phyloP scores from a whole-genome alignment of 2,329 filamentous ascomycete species.

The Fusarium sp. region DNA sequence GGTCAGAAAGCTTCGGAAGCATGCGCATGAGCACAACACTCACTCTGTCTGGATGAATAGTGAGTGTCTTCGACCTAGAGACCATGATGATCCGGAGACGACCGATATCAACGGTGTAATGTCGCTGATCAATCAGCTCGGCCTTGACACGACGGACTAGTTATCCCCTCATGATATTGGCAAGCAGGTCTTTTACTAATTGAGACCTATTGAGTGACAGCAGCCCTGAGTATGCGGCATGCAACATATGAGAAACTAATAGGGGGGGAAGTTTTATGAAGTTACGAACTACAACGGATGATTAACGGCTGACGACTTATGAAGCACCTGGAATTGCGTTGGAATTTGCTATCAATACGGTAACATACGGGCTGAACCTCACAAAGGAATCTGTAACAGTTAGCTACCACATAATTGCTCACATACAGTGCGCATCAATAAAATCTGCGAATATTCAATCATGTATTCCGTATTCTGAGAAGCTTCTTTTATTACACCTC shows the following conservation, averaged over 20 bases:
- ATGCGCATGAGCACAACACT: conserved; percentile 41
- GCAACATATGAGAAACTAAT: not conserved
- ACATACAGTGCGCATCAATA: not conserved
- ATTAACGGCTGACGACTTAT: conserved; percentile 11
- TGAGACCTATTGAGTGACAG: not conserved
- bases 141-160: conserved; percentile 46
- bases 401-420: conserved; percentile 9
- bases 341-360: conserved; percentile 6
- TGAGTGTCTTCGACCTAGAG: conserved; percentile 50
- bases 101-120: conserved; percentile 47
- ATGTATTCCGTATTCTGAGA: not conserved
- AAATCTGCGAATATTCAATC: not conserved
- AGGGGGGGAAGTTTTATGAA: not conserved
- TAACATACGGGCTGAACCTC: not conserved
- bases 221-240: not conserved
- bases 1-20: conserved; percentile 48
- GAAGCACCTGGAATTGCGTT: conserved; percentile 9
- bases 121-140: conserved; percentile 40
- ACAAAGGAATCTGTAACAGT: conserved; percentile 11
- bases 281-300: not conserved
- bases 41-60: conserved; percentile 62
- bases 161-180: conserved; percentile 49
- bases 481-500: conserved; percentile 23
- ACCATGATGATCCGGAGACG: conserved; percentile 40
- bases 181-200: conserved; percentile 40